These are phyloP conservation scores for Saccharomyces hybrid DNA, from an alignment of 1,139 yeast species.

Conservation along the genomic window DNA sequence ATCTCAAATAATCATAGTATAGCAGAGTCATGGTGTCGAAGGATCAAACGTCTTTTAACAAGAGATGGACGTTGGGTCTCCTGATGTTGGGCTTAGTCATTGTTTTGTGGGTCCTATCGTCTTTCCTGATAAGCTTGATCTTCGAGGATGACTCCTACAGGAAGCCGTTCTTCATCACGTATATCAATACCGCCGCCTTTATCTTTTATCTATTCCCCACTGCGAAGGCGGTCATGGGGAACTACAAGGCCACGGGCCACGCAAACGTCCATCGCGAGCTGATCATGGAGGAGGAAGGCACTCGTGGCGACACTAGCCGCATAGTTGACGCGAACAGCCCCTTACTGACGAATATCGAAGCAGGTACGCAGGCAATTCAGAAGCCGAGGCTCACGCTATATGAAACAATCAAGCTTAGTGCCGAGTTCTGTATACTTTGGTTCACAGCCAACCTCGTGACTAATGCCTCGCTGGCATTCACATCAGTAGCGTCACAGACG, in stretches of 20 bases:
- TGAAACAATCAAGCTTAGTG: conserved; percentile 53
- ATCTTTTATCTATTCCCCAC: conserved; percentile 65
- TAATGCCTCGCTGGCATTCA: conserved; percentile 74
- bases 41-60: conserved; percentile 4
- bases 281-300: conserved; percentile 17
- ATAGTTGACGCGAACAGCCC: conserved; percentile 18
- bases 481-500: conserved; percentile 90
- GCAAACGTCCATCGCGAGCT: conserved; percentile 23
- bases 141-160: conserved; percentile 61
- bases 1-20: neutral
- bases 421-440: conserved; percentile 81
- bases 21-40: conserved; percentile 7
- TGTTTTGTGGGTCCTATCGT: conserved; percentile 76
- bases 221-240: conserved; percentile 29
- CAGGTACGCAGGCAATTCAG: conserved; percentile 3
- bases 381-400: conserved; percentile 25
- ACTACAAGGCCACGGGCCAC: conserved; percentile 24
- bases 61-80: conserved; percentile 64
- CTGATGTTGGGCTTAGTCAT: conserved; percentile 64
- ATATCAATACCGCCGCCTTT: conserved; percentile 78
- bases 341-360: conserved; percentile 17
- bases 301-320: neutral
- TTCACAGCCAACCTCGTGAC: conserved; percentile 78
- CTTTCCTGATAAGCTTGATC: conserved; percentile 63
- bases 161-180: conserved; percentile 86